phyloP scores from a whole-genome alignment of 192 early-diverging fungal species.

The Cladochytrium replicatum region DNA sequence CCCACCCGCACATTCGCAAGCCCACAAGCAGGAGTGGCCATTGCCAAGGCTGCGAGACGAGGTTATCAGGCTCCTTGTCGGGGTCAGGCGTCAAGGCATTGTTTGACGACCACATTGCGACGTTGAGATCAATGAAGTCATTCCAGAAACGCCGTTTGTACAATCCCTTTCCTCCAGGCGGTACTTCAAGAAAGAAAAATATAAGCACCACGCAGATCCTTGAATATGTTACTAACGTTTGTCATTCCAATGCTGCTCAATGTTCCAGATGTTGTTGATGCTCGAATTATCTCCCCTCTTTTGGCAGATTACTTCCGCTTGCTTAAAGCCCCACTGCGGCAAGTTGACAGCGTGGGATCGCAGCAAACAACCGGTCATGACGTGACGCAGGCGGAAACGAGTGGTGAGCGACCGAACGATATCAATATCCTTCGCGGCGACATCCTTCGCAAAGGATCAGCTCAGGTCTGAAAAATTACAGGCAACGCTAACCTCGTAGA shows the following conservation, averaged over 20 bases:
- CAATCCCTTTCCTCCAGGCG: constrained; percentile 46
- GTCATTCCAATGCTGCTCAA: constrained; percentile 77
- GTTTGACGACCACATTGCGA: constrained; percentile 94
- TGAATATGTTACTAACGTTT: constrained; percentile 35
- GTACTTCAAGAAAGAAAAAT: constrained; percentile 44
- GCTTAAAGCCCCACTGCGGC: constrained; percentile 95
- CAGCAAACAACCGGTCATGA: constrained; percentile 61
- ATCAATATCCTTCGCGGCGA: constrained; percentile 30
- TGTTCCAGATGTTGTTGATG: constrained; percentile 75
- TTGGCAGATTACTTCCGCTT: constrained; percentile 86
- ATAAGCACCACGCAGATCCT: not conserved
- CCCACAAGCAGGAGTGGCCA: constrained; percentile 86
- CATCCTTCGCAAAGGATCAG: constrained; percentile 6
- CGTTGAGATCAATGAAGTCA: constrained; percentile 83
- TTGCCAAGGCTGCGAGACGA: constrained; percentile 72
- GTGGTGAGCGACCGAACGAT: constrained; percentile 67
- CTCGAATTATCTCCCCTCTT: constrained; percentile 41
- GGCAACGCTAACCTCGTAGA: constrained; percentile 47
- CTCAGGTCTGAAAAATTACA: too few species aligned
- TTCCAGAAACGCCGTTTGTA: constrained; percentile 69
- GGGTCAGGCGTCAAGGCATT: constrained; percentile 88
- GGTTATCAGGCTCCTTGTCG: constrained; percentile 72
- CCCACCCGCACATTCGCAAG: constrained; percentile 91
- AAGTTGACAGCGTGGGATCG: constrained; percentile 60
- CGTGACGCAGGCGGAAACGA: constrained; percentile 70